Evolutionary conservation across 306 rosid genomes (phyloP).

Genomic region (Medicago lupulina): DNA sequence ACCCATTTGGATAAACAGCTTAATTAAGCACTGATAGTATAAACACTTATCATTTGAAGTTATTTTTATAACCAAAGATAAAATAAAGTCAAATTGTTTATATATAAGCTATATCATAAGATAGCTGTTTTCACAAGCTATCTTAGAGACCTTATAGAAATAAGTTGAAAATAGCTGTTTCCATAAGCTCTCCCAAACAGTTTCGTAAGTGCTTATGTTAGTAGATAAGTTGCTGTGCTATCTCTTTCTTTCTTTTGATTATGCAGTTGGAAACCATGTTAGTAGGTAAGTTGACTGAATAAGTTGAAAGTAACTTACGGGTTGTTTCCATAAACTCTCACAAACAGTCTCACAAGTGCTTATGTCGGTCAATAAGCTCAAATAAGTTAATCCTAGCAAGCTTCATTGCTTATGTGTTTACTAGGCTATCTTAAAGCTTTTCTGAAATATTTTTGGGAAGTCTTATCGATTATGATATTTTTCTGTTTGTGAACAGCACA

Average conservation of each 20-base stretch:
- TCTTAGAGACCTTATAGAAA: neutral
- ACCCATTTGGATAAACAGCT: neutral
- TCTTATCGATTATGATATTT: neutral
- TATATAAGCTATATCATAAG: neutral
- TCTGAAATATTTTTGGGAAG: constrained; percentile 28
- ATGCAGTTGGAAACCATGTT: too few relatives aligned
- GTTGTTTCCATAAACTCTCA: neutral
- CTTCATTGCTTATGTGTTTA: neutral
- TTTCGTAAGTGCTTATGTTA: too few relatives aligned
- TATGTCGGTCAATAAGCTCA: neutral
- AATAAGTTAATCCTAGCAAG: neutral
- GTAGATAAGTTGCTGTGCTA: too few relatives aligned
- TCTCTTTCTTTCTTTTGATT: too few relatives aligned
- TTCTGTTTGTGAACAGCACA: constrained; percentile 62
- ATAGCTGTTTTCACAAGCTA: neutral
- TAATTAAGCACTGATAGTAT: neutral
- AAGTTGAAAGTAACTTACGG: neutral
- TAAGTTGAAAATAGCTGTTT: neutral
- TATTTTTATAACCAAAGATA: neutral
- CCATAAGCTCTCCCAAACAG: too few relatives aligned
- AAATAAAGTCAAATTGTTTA: neutral
- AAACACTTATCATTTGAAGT: neutral
- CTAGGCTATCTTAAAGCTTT: constrained; percentile 4
- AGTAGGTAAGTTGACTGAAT: neutral
- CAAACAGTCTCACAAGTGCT: neutral